These are phyloP conservation scores for Gaillardinia entomophila DNA, from an alignment of 805 yeast species.

Conservation along the genomic window DNA sequence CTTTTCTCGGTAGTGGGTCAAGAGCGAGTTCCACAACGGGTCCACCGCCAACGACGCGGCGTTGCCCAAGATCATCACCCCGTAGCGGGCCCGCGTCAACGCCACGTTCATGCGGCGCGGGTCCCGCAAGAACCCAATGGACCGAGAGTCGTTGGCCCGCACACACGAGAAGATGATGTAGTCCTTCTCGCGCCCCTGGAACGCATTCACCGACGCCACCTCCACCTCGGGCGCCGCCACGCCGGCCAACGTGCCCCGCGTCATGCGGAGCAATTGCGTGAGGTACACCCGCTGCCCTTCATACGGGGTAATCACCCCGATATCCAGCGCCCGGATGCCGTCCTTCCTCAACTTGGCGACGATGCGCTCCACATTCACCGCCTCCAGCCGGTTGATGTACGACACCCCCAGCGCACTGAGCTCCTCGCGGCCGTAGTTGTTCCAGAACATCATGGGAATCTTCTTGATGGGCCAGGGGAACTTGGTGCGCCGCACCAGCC, in stretches of 20 bases:
- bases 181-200: conserved; percentile 42
- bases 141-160: conserved; percentile 36
- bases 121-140: conserved; percentile 38
- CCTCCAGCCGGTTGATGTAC: conserved; percentile 80
- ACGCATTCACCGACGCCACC: conserved; percentile 55
- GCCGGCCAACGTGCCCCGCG: conserved; percentile 64
- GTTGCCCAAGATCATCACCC: conserved; percentile 64
- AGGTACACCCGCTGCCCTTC: conserved; percentile 89
- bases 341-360: conserved; percentile 68
- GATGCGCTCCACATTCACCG: conserved; percentile 78
- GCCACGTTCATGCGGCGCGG: conserved; percentile 42
- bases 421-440: conserved; percentile 83
- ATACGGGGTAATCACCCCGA: conserved; percentile 92
- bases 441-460: conserved; percentile 96
- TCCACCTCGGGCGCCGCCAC: conserved; percentile 61
- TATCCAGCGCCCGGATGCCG: conserved; percentile 74
- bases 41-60: conserved; percentile 71
- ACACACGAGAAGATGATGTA: conserved; percentile 40
- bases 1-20: conserved; percentile 72
- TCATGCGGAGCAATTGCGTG: conserved; percentile 74
- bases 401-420: conserved; percentile 77
- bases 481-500: conserved; percentile 46
- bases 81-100: conserved; percentile 38
- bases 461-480: conserved; percentile 92
- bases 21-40: conserved; percentile 70